Evolutionary conservation across 202 grass and related monocot genomes (phyloP), one percentile per base, ranked within the genome.

Genomic region (Cymbopogon flexuosus): DNA sequence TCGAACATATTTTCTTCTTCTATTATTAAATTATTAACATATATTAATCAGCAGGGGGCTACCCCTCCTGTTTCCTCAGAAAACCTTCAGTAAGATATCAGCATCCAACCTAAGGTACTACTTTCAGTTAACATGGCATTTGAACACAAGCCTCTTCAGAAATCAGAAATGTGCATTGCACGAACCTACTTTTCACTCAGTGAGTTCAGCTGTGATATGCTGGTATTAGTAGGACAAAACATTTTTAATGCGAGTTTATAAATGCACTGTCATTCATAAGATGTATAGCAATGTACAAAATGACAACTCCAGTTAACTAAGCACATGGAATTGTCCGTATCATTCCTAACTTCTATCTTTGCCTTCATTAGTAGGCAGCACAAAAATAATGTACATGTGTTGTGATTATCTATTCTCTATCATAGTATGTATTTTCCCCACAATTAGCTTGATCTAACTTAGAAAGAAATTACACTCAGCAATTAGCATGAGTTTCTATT

Each of bases 361-460:
- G 16, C 62, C 6, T 36, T 46, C 65, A 59, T 58, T 35, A 15
- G 12, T 30, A 65, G 45, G 37, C 29, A 74, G 22, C 64, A 35
- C 10, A 71, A 63, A 58, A 45, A 43, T 27, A 27, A 27, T 27
- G 14, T 8, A 27, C 36, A 10, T 19, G 5, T 21, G 59, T 39
- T 14, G 43, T 34, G 11, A 66, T 65, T 21, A 56, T 56, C n/a
- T 56, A 21, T 77, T 45, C 36, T 65, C 59, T 37, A 66, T 45
- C 12, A 80, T 14, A 79, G 18, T 58, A 66, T 33, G 31, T 73
- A 58, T 2, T 73, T 18, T 45, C 73, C 62, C 18, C 69, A 57
- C 18, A 52, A 67, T 35, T 70, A 65, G 56, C 75, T 85, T 72
- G 22, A 79, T 42, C 58, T 61, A 80, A 60, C 13, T 75, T 35